A percentile compares a stretch with the other conserved stretches of the same genome.
These are phyloP conservation scores for thale cress (Arabidopsis thaliana) DNA, from an alignment of 345 rosid genomes.

Conservation along the genomic window DNA sequence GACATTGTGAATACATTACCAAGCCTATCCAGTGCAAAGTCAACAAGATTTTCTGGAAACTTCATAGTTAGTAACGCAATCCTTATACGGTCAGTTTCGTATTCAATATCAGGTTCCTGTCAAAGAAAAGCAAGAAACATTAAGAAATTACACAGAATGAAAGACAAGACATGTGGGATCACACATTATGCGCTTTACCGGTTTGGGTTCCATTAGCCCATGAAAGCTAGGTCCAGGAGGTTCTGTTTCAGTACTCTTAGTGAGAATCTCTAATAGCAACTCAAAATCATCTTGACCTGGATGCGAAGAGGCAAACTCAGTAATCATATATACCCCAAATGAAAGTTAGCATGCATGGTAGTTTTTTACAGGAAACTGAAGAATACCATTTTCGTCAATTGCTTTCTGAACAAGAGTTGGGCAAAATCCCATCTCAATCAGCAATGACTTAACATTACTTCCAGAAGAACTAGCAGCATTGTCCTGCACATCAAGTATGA, in stretches of 20 bases:
- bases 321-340: constrained; percentile 31
- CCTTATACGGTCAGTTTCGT: constrained; percentile 62
- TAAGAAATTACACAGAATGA: neutral
- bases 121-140: constrained; percentile 28
- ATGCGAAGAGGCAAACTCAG: constrained; percentile 37
- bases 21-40: constrained; percentile 74
- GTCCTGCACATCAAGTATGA: constrained; percentile 54
- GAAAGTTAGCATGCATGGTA: neutral
- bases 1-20: constrained; percentile 51
- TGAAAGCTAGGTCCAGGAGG: constrained; percentile 32
- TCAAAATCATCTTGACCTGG: constrained; percentile 77
- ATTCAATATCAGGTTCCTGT: constrained; percentile 71
- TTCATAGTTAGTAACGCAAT: constrained; percentile 69
- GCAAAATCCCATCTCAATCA: constrained; percentile 80
- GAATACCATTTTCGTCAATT: constrained; percentile 76
- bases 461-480: constrained; percentile 82
- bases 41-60: constrained; percentile 66
- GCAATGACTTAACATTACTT: constrained; percentile 61
- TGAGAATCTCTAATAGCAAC: constrained; percentile 70
- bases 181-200: constrained; percentile 21
- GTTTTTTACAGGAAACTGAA: neutral
- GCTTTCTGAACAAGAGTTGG: constrained; percentile 72
- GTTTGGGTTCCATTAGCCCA: constrained; percentile 43
- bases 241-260: constrained; percentile 35
- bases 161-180: constrained; percentile 17